Base-by-base conservation (phyloP, 768 basidiomycete species). In the Dentipellis sp. region DNA sequence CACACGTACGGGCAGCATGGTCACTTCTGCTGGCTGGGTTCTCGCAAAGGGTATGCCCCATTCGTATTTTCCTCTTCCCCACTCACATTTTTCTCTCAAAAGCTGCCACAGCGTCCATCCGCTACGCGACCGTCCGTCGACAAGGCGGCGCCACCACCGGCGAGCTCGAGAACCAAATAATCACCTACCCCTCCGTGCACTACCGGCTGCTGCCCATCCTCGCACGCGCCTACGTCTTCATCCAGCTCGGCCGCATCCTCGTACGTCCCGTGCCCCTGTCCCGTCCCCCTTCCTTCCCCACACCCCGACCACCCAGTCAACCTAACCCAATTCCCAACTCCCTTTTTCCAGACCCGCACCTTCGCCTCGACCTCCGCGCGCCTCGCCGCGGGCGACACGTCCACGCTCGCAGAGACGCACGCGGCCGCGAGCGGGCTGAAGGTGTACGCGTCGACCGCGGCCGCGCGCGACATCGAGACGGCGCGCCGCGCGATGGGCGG, bases 401-500 rank as follows among this genome's bases (percentile, higher is more conserved):
- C 79, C 0, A 72, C 82, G 29, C 76, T 91, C n/a, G 77, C 81
- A 0, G 87, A 89, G 59, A 76, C 86, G 65, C 88, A 91, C 61
- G 82, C 84, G 0, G 80, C 77, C 10, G 81, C 85, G 10, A 83
- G 82, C 62, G 86, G 82, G 0, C 71, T 90, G 21, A 91, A 91
- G 66, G 74, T 80, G 3, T 72, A 85, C 34, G 79, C 77, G 3
- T 76, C 79, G 1, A 74, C 76, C 0, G 66, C 73, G n/a, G 71
- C 74, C 4, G 75, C 81, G 2, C 74, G 75, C 36, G 84, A 84
- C 59, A 63, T 87, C 11, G 87, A 88, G 66, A 76, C 73, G 6
- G 82, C 84, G 3, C 78, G 86, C 8, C 77, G 85, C 14, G 77
- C 84, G 0, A 79, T 89, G 77, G 88, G 88, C 52, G 88, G 88